phyloP scores from a whole-genome alignment of 352 stramenopile species.

The Plasmopara muralis region DNA sequence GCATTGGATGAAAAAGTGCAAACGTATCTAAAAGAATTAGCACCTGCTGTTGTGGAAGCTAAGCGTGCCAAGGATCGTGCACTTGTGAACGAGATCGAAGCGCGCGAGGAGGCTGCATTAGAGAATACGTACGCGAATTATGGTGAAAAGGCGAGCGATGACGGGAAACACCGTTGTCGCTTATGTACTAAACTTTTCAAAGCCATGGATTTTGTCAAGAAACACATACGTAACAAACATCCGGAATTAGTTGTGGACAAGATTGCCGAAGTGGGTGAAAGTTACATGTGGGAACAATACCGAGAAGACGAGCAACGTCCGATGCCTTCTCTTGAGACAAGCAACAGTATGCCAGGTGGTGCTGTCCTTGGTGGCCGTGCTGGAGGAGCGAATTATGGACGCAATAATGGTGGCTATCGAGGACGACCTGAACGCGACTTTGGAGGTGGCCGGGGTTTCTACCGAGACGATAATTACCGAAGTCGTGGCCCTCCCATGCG shows the following conservation, averaged over 20 bases:
- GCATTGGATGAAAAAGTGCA: conserved; percentile 75
- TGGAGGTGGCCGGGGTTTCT: conserved; percentile 39
- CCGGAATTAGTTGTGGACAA: conserved; percentile 78
- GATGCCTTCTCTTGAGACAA: conserved; percentile 65
- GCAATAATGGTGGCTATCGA: conserved; percentile 28
- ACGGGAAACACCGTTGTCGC: conserved; percentile 75
- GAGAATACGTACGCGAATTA: conserved; percentile 79
- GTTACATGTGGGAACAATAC: conserved; percentile 86
- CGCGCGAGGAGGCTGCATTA: conserved; percentile 57
- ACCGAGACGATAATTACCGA: conserved; percentile 52
- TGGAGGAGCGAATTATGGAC: conserved; percentile 27
- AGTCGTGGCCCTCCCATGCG: conserved; percentile 45
- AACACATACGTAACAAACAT: conserved; percentile 86
- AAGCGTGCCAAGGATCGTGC: conserved; percentile 50
- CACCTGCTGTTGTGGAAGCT: conserved; percentile 34
- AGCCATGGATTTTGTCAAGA: conserved; percentile 82
- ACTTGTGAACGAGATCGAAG: conserved; percentile 74
- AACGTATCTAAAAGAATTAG: conserved; percentile 52
- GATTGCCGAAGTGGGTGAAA: conserved; percentile 72
- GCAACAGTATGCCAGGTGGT: conserved; percentile 46
- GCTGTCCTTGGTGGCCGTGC: conserved; percentile 43
- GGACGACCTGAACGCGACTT: conserved; percentile 22
- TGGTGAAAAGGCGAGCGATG: conserved; percentile 73
- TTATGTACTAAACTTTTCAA: conserved; percentile 88
- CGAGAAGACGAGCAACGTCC: conserved; percentile 74